Percentiles rank a stretch among this genome's conserved stretches.
These are phyloP conservation scores for Cercospora zeae-maydis DNA, from an alignment of 2,329 filamentous ascomycete genomes.

Conservation along the genomic window DNA sequence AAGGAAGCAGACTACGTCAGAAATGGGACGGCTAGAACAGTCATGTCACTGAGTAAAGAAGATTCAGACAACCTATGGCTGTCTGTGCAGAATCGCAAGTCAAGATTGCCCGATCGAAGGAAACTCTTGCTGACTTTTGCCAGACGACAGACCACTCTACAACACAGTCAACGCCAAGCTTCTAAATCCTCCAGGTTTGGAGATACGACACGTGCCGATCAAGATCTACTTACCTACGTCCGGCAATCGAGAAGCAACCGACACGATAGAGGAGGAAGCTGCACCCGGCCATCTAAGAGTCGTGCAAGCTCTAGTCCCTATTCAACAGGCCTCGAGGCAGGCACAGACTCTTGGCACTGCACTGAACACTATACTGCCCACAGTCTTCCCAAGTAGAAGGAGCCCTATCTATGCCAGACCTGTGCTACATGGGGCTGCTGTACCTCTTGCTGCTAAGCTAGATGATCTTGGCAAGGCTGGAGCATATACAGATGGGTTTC, in stretches of 20 bases:
- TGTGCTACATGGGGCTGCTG: slow-evolving; percentile 76
- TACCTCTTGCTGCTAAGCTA: slow-evolving; percentile 75
- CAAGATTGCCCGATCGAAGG: background rate
- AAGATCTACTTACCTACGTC: slow-evolving; percentile 73
- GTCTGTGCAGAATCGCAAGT: slow-evolving; percentile 67
- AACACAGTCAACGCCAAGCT: slow-evolving; percentile 71
- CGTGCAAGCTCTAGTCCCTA: slow-evolving; percentile 71
- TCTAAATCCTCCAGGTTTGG: slow-evolving; percentile 66
- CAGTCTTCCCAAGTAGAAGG: slow-evolving; percentile 79
- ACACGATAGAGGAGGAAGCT: slow-evolving; percentile 34
- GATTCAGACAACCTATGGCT: slow-evolving; percentile 81
- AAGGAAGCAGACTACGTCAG: slow-evolving; percentile 83
- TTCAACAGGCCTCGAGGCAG: slow-evolving; percentile 45
- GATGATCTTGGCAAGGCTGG: slow-evolving; percentile 79
- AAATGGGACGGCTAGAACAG: slow-evolving; percentile 81
- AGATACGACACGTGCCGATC: slow-evolving; percentile 79
- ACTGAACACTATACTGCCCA: slow-evolving; percentile 70
- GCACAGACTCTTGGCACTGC: slow-evolving; percentile 71
- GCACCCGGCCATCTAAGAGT: slow-evolving; percentile 43
- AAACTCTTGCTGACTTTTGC: slow-evolving; percentile 4
- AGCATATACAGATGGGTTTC: slow-evolving; percentile 88
- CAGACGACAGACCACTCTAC: slow-evolving; percentile 71
- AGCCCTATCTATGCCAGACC: slow-evolving; percentile 80
- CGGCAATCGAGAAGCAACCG: slow-evolving; percentile 37
- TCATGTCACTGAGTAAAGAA: slow-evolving; percentile 82